Evolutionary conservation across 352 stramenopile species (phyloP), one percentile per base, ranked within the genome.

Genomic region (Phytophthora pluvialis): DNA sequence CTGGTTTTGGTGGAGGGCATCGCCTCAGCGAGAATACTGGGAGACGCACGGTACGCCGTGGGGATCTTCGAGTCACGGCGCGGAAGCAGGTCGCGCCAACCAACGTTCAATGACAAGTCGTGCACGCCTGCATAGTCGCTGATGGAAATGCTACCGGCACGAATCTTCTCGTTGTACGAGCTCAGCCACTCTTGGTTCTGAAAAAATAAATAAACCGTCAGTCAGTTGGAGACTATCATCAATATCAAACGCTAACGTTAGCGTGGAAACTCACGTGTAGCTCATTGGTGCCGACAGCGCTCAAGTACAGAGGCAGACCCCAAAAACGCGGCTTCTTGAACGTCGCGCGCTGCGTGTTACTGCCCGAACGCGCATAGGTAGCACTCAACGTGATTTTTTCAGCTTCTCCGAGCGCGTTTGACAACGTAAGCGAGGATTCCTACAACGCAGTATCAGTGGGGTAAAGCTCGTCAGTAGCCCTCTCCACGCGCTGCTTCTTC

Each of bases 1-100:
- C 89, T 97, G 36, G 89, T 96, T 76, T 97, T 98, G 16, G 92
- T 91, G 18, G 90, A 97, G 29, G 92, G 92, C 57, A 93, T 83
- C 3, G 90, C 86, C 61, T 97, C 89, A n/a, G 86, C 78, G 48
- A 98, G 71, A 62, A 98, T 95, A 73, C 86, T 95, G 18, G 88
- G 88, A 9, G 91, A 97, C 39, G 92, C 90, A 38, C 87, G 85
- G 70, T 96, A 97, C 31, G 89, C 91, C 28, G 88, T 97, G 10
- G 88, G 83, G 55, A 96, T 92, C 64, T 93, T 91, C 18, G 76
- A 66, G 50, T 94, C 86, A 44, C 89, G 86, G 12, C 89, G 83
- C 15, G 89, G 89, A 40, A 97, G 88, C 42, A 97, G 78, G 57
- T 97, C 89, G 33, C 89, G 83, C 88, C 89, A 96, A 51, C 86